Percentiles rank a stretch among this genome's conserved stretches.
Conservation (phyloP, 2,329 filamentous ascomycete genomes). For the Cladobotryum protrusum region DNA sequence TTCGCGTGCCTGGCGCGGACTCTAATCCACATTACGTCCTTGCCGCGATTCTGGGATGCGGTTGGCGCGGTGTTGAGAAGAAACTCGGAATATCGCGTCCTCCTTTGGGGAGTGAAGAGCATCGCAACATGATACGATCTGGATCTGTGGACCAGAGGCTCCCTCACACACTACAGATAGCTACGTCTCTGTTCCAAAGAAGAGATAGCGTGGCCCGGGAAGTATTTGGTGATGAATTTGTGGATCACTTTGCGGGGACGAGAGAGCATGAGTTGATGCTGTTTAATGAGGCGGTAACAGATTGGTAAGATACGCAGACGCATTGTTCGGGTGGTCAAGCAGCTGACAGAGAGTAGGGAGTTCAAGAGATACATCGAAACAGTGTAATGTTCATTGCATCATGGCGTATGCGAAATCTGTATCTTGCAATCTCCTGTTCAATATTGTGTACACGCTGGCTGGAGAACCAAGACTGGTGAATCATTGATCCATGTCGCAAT, state of each 20-base stretch:
- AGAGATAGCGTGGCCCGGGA: conserved; percentile 81
- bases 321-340: no score
- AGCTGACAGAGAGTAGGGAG: no score
- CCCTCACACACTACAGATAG: conserved; percentile 80
- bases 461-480: no score
- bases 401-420: no score
- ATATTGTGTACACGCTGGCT: no score
- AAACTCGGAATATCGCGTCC: conserved; percentile 77
- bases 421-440: no score
- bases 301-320: conserved; percentile 62
- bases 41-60: conserved; percentile 76
- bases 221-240: conserved; percentile 90
- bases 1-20: conserved; percentile 91
- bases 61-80: conserved; percentile 88
- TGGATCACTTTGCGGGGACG: conserved; percentile 90
- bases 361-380: no score
- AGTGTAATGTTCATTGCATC: no score
- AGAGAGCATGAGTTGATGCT: conserved; percentile 83
- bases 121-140: conserved; percentile 59
- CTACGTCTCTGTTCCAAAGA: conserved; percentile 70
- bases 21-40: conserved; percentile 85
- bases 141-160: conserved; percentile 68
- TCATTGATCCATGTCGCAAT: no score
- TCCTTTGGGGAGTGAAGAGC: conserved; percentile 74
- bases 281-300: conserved; percentile 94